These are phyloP conservation scores for Nemania sp. DNA, from an alignment of 2,329 filamentous ascomycete genomes.

Conservation along the genomic window DNA sequence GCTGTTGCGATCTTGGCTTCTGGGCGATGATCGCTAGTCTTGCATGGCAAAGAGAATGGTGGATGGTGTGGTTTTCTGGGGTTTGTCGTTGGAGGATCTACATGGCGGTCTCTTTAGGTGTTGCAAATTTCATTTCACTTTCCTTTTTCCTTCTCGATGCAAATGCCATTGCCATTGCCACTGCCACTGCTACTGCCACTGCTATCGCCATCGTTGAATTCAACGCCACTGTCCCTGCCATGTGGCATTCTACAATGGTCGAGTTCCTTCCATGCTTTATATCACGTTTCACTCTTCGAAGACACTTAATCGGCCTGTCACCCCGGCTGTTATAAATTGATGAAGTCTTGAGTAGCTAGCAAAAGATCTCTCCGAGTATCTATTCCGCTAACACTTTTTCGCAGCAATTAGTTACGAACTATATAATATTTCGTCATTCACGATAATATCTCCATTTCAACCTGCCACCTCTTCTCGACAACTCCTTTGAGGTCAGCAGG, in stretches of 20 bases:
- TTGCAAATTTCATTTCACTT: background rate
- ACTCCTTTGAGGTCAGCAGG: constrained; percentile 83
- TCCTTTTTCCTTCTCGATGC: too few species aligned
- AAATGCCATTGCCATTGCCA: too few species aligned
- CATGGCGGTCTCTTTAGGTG: background rate
- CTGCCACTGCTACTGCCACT: background rate
- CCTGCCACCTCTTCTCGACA: constrained; percentile 39
- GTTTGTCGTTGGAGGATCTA: background rate
- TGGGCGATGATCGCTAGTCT: background rate
- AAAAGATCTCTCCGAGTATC: background rate
- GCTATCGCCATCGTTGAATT: background rate
- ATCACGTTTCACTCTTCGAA: constrained; percentile 12
- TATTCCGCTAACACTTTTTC: constrained; percentile 16
- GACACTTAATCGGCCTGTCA: background rate
- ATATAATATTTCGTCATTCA: constrained; percentile 39
- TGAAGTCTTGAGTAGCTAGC: constrained; percentile 1
- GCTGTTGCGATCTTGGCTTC: background rate
- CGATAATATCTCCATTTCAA: constrained; percentile 36
- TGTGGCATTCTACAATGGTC: background rate
- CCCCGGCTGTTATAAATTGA: constrained; percentile 12
- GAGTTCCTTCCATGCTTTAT: background rate
- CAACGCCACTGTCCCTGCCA: background rate
- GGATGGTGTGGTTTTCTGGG: background rate
- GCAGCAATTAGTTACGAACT: constrained; percentile 28
- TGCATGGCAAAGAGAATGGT: background rate